phyloP scores from a whole-genome alignment of 768 basidiomycete species.

The Tylopilus rubrobrunneus region DNA sequence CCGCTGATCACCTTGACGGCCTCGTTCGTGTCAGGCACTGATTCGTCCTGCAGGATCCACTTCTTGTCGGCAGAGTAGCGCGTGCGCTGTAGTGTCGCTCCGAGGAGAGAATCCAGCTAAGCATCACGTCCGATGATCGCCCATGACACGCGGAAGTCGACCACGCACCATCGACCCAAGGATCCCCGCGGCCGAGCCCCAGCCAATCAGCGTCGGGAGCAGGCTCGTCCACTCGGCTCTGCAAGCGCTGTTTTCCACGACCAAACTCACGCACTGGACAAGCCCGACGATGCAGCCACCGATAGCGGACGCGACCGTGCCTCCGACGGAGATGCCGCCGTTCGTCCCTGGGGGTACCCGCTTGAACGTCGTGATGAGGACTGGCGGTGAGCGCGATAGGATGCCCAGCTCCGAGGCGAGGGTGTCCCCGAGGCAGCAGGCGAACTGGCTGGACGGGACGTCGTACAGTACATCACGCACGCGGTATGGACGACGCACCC shows the following conservation, averaged over 20 bases:
- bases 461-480: not conserved
- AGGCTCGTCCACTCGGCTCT: slow-evolving; percentile 36
- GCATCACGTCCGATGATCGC: not conserved
- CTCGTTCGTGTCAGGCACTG: slow-evolving; percentile 33
- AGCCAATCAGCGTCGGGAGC: slow-evolving; percentile 43
- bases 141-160: not conserved
- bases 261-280: slow-evolving; percentile 50
- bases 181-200: slow-evolving; percentile 66
- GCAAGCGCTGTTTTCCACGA: slow-evolving; percentile 61
- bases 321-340: slow-evolving; percentile 75
- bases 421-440: slow-evolving; percentile 87
- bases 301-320: slow-evolving; percentile 65
- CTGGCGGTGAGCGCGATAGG: slow-evolving; percentile 61
- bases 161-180: slow-evolving; percentile 73
- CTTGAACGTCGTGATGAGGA: slow-evolving; percentile 75
- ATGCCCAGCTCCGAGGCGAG: slow-evolving; percentile 93
- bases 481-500: slow-evolving; percentile 45
- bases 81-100: slow-evolving; percentile 82
- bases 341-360: slow-evolving; percentile 87
- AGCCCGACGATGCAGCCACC: slow-evolving; percentile 75
- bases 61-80: slow-evolving; percentile 62
- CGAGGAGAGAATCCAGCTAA: slow-evolving; percentile 82
- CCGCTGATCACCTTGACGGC: slow-evolving; percentile 61
- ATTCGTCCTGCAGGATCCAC: slow-evolving; percentile 59
- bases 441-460: slow-evolving; percentile 60